These are phyloP conservation scores for Aristolochia californica DNA, from an alignment of 164 flowering plant genomes.

Conservation along the genomic window DNA sequence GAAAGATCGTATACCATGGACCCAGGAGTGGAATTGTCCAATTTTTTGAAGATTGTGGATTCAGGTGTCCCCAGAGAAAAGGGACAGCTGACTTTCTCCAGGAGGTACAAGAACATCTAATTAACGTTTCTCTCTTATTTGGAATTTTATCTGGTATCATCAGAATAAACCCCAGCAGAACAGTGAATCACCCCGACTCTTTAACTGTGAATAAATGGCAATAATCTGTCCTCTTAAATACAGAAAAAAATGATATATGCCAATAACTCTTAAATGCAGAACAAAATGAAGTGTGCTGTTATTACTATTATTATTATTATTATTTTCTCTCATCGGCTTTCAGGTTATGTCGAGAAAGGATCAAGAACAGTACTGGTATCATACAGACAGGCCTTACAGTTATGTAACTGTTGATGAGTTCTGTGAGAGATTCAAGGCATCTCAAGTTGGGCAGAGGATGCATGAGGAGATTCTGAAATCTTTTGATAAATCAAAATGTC, in stretches of 20 bases:
- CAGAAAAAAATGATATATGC: no score
- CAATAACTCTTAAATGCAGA: no score
- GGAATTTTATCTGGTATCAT: no score
- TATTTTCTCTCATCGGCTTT: background rate
- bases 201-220: no score
- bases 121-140: no score
- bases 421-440: constrained; percentile 24
- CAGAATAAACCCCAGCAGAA: no score
- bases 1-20: constrained; percentile 42
- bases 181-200: no score
- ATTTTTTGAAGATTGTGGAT: constrained; percentile 43
- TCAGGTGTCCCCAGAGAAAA: constrained; percentile 47
- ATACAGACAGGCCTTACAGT: constrained; percentile 24
- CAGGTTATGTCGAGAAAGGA: constrained; percentile 62
- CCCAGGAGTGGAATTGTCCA: constrained; percentile 26
- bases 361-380: constrained; percentile 52
- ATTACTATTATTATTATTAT: background rate
- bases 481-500: constrained; percentile 27
- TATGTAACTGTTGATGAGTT: constrained; percentile 38
- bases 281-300: no score
- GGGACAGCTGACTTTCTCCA: constrained; percentile 47
- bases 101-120: constrained; percentile 19
- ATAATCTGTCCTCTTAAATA: no score
- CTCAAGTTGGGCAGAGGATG: constrained; percentile 27
- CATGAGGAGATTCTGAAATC: constrained; percentile 28